Percentiles rank a stretch among this genome's conserved stretches.
phyloP scores from a whole-genome alignment of 805 yeast genomes.

The Danielia oregonensis region DNA sequence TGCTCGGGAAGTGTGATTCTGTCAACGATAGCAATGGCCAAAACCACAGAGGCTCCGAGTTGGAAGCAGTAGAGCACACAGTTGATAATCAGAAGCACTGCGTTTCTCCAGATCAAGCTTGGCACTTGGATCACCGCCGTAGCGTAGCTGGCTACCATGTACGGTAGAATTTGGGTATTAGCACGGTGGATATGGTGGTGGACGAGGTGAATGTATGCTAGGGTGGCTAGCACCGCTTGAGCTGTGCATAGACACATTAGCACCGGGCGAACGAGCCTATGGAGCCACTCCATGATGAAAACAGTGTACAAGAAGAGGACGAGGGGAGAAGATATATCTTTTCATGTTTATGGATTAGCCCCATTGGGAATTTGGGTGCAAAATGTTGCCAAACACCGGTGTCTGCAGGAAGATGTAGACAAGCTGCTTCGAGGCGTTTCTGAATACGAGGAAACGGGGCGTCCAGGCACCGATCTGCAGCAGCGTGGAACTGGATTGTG shows the following conservation, averaged over 20 bases:
- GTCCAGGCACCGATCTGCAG: not conserved
- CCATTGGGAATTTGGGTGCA: conserved; percentile 13
- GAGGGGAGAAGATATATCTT: not conserved
- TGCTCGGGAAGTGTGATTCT: not conserved
- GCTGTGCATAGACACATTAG: conserved; percentile 8
- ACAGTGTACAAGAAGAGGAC: not conserved
- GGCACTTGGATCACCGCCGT: conserved; percentile 1
- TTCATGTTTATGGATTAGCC: not conserved
- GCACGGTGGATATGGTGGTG: not conserved
- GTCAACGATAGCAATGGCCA: not conserved
- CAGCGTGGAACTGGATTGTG: not conserved
- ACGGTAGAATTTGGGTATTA: not conserved
- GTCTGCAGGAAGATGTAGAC: too few species aligned
- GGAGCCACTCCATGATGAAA: conserved; percentile 7
- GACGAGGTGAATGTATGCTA: conserved; percentile 3
- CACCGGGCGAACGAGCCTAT: conserved; percentile 5
- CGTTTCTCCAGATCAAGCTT: not conserved
- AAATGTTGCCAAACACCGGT: conserved; percentile 2
- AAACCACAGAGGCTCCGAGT: not conserved
- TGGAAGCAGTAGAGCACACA: not conserved
- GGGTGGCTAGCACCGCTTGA: conserved; percentile 10
- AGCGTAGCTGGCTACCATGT: not conserved
- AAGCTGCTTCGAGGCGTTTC: too few species aligned
- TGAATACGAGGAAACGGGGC: too few species aligned
- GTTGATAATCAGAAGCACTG: not conserved